Base-by-base conservation (phyloP, 352 stramenopile species). In the Pythium biforme region DNA sequence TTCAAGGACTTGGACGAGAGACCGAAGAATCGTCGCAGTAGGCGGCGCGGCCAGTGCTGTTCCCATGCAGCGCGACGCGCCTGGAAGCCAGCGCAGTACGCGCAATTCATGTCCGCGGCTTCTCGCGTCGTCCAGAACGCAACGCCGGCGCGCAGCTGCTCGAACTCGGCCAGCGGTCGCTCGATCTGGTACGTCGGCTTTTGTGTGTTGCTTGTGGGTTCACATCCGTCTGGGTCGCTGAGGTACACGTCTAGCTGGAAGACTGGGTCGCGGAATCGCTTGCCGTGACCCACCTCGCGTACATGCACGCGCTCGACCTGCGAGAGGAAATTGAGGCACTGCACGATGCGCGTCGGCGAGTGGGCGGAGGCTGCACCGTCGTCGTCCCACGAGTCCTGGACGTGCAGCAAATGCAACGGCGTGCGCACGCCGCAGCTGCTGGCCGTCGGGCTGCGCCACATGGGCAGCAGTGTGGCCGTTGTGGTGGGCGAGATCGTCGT, bases 291-390 rank as follows among this genome's bases (percentile, higher is more conserved):
- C 6, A 40, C 49, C 25, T 64, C 54, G 49, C 39, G 52, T 10
- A 69, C 41, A 20, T 49, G 29, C 17, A 69, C 20, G 37, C 41
- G 49, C 26, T 69, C 62, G 23, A 69, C 41, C 22, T 69, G 62
- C 1, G 55, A 41, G 48, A 69, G 55, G 33, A 69, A 69, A 40
- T 64, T 69, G 48, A 69, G 62, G 23, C 55, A 69, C 41, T 69
- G 62, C 11, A 59, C 52, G 15, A 47, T 50, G 11, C 55, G 55
- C 2, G 62, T 49, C 0, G 62, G 62, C 6, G 62, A 69, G 29
- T 50, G 39, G 39, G 29, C 9, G 29, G 46, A 52, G 26, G 17
- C 45, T n/a, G 37, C 37, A 17, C 55, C 60, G 45, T 62, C 54
- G 37, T 68, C 54, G 22, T 68, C 61, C 61, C 61, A 68, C 17